A percentile compares a stretch with the other conserved stretches of the same genome.
Conservation (phyloP, 768 basidiomycete species). For the Lentinus brumalis region DNA sequence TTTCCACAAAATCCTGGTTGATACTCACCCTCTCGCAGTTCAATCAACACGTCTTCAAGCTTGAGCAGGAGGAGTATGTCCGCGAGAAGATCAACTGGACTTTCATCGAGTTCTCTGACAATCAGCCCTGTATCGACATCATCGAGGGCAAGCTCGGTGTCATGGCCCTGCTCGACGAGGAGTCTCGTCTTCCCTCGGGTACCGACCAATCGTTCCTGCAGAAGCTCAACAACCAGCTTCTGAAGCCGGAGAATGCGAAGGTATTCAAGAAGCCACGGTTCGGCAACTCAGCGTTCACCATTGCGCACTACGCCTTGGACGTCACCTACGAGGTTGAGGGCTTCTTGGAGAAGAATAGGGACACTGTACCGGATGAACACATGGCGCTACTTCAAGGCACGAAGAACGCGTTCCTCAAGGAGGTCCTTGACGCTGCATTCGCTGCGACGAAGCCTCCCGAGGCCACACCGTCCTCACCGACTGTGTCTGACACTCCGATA, state of each 20-base stretch:
- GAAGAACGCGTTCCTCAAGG: slow-evolving; percentile 90
- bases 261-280: slow-evolving; percentile 99
- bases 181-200: slow-evolving; percentile 93
- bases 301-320: slow-evolving; percentile 97
- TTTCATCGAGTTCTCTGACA: slow-evolving; percentile 99
- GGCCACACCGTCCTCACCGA: slow-evolving; percentile 74
- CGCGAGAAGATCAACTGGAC: slow-evolving; percentile 99
- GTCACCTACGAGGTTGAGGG: slow-evolving; percentile 99
- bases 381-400: slow-evolving; percentile 85
- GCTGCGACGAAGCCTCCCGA: slow-evolving; percentile 70
- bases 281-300: slow-evolving; percentile 95
- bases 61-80: slow-evolving; percentile 99
- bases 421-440: slow-evolving; percentile 90
- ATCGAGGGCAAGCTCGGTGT: slow-evolving; percentile 98
- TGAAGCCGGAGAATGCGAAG: slow-evolving; percentile 80
- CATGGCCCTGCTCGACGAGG: slow-evolving; percentile 92
- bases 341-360: slow-evolving; percentile 98
- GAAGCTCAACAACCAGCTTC: slow-evolving; percentile 85
- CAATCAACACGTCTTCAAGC: slow-evolving; percentile 98
- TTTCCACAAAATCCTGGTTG: not conserved
- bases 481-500: slow-evolving; percentile 75
- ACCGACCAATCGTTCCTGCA: slow-evolving; percentile 91
- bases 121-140: slow-evolving; percentile 97
- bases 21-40: slow-evolving; percentile 53
- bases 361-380: slow-evolving; percentile 98